Evolutionary conservation across 106 monocot genomes (phyloP).

Genomic region (Dendrobium nobile): DNA sequence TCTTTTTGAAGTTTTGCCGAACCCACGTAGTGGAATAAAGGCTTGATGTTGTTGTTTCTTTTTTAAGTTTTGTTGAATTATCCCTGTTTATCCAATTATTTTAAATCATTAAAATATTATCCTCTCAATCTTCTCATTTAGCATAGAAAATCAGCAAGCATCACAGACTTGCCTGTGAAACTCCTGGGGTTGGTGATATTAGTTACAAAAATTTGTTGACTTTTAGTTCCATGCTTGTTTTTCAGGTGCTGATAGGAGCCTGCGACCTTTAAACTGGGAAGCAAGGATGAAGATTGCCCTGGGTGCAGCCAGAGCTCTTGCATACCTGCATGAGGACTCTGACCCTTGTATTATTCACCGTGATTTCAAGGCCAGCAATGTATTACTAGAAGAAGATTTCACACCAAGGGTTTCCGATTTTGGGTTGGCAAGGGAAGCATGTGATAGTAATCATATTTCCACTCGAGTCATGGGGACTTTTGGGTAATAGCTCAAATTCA

Average conservation of each 20-base stretch:
- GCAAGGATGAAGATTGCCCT: slow-evolving; percentile 16
- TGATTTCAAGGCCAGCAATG: slow-evolving; percentile 16
- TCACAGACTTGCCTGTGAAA: background rate
- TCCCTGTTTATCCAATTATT: background rate
- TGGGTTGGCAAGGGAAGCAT: slow-evolving; percentile 14
- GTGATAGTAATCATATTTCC: slow-evolving; percentile 9
- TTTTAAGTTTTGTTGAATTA: background rate
- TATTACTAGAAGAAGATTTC: slow-evolving; percentile 17
- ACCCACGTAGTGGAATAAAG: too few species aligned
- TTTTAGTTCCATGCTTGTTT: background rate
- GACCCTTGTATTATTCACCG: slow-evolving; percentile 15
- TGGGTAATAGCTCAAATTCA: slow-evolving; percentile 6
- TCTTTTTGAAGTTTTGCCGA: too few species aligned
- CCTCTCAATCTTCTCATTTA: background rate
- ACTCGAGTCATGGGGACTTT: slow-evolving; percentile 20
- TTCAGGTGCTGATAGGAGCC: slow-evolving; percentile 11
- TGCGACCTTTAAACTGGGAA: slow-evolving; percentile 11
- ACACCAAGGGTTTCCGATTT: slow-evolving; percentile 20
- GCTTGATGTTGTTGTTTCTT: too few species aligned
- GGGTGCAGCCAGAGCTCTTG: slow-evolving; percentile 17
- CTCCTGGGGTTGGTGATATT: too few species aligned
- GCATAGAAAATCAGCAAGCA: background rate
- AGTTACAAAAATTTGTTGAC: too few species aligned
- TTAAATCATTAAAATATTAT: background rate
- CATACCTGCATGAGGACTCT: slow-evolving; percentile 18